phyloP scores from a whole-genome alignment of 2,329 filamentous ascomycete genomes.

The Exophiala mesophila region DNA sequence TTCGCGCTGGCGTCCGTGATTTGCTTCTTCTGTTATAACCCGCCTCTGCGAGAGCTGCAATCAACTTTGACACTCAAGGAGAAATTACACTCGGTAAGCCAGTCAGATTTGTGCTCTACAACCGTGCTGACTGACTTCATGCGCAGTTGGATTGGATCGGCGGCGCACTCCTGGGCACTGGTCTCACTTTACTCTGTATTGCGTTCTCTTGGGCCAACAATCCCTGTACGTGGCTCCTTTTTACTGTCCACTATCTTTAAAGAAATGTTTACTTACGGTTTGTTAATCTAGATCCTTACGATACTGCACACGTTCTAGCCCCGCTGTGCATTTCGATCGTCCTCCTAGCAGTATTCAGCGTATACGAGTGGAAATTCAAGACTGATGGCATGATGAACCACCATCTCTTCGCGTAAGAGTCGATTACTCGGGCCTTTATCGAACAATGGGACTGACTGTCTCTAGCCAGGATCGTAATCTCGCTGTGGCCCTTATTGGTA shows the following conservation, averaged over 20 bases:
- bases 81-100: slow-evolving; percentile 1
- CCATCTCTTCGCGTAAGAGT: slow-evolving; percentile 4
- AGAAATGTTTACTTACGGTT: slow-evolving; percentile 2
- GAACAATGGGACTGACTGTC: slow-evolving; percentile 2
- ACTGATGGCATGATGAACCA: slow-evolving; percentile 1
- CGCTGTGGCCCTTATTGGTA: slow-evolving; percentile 1
- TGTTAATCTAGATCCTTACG: slow-evolving; percentile 2
- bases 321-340: slow-evolving; percentile 2
- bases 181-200: slow-evolving; percentile 3
- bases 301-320: slow-evolving; percentile 2
- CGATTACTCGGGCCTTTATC: not conserved
- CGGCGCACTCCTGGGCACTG: slow-evolving; percentile 1
- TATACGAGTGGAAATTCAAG: slow-evolving; percentile 3
- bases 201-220: slow-evolving; percentile 2
- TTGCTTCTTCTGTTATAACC: slow-evolving; percentile 2
- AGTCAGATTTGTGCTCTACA: not conserved
- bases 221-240: slow-evolving; percentile 1
- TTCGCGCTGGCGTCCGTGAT: slow-evolving; percentile 2
- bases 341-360: not conserved
- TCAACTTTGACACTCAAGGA: not conserved
- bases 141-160: slow-evolving; percentile 5
- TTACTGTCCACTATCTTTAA: not conserved
- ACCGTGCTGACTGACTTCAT: slow-evolving; percentile 1
- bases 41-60: slow-evolving; percentile 3
- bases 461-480: slow-evolving; percentile 1